Evolutionary conservation across 192 early-diverging fungal species (phyloP), one percentile per base, ranked within the genome.

Genomic region (Coemansia sp.): DNA sequence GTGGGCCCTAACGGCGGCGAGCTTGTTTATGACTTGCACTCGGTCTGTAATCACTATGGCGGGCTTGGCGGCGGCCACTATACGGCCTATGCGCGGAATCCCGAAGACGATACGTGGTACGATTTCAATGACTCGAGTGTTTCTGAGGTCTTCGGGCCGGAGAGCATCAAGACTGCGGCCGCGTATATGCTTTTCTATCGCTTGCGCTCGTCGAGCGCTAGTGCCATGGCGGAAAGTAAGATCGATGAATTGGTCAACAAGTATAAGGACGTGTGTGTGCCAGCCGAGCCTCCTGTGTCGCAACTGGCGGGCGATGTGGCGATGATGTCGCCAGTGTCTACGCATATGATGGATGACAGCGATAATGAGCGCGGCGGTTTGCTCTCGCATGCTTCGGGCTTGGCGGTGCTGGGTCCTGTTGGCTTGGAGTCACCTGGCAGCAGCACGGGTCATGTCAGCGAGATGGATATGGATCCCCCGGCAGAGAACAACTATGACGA

Each of bases 51-150:
- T 70, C 92, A 94, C 62, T 94, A 84, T 82, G 93, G 93, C 46
- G 90, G 91, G 7, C 73, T 93, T 66, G 91, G 90, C 44, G 93
- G 92, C 53, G 93, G 93, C 31, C 93, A 94, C 71, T 94, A 94
- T 64, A 95, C 93, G 27, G 91, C 92, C 0, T 92, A 91, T 74
- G 91, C 90, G 19, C 85, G 86, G 68, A 92, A 89, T 65, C 72
- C 81, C 19, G 68, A 89, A 42, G 87, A 91, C 68, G 72, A 68
- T 45, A 31, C 85, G 39, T 93, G 93, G 93, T 94, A 93, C 76
- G 88, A 93, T 68, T 92, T 92, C 67, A 89, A 95, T 75, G 92
- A 95, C 74, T 87, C 86, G 12, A 86, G 81, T 36, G 92, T 93
- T 3, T 78, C 73, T 10, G 66, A 64, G 8, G 77, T 87, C 0